phyloP scores from a whole-genome alignment of 1,284 basidiomycete species.

The Grifola frondosa region DNA sequence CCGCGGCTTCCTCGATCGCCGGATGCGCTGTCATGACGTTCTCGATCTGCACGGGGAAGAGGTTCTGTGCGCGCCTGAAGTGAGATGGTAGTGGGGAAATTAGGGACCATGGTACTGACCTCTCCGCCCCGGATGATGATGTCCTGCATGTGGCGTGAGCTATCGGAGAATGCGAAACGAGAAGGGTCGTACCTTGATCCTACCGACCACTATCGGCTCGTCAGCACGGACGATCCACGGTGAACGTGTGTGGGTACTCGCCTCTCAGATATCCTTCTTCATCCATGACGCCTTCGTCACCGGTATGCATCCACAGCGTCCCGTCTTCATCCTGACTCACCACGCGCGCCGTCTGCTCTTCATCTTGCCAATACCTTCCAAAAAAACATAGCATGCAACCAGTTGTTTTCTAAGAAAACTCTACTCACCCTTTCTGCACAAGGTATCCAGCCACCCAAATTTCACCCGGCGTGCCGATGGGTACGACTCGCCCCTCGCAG shows the following conservation, averaged over 20 bases:
- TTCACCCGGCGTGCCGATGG: constrained; percentile 70
- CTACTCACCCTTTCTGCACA: constrained; percentile 70
- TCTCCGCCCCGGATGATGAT: constrained; percentile 89
- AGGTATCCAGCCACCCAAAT: constrained; percentile 74
- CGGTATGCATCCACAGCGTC: constrained; percentile 81
- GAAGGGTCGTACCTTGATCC: constrained; percentile 56
- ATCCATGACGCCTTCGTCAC: constrained; percentile 82
- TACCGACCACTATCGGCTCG: constrained; percentile 62
- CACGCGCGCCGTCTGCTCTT: constrained; percentile 63
- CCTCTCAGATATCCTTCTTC: constrained; percentile 78
- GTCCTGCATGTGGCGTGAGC: constrained; percentile 45
- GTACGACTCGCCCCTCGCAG: constrained; percentile 57
- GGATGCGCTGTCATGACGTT: constrained; percentile 66
- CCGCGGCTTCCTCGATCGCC: constrained; percentile 71
- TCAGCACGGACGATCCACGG: not conserved
- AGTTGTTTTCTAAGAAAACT: not conserved
- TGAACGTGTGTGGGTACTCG: constrained; percentile 31
- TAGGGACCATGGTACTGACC: constrained; percentile 34
- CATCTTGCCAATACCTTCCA: constrained; percentile 75
- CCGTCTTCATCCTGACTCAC: constrained; percentile 59
- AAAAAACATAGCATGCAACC: constrained; percentile 1
- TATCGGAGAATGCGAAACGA: not conserved
- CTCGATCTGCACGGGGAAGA: constrained; percentile 86
- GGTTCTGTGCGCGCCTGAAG: constrained; percentile 47
- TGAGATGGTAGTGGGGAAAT: not conserved